Evolutionary conservation across 225 moss, liverwort and hornwort genomes (phyloP).

Genomic region (Ulota crispa): DNA sequence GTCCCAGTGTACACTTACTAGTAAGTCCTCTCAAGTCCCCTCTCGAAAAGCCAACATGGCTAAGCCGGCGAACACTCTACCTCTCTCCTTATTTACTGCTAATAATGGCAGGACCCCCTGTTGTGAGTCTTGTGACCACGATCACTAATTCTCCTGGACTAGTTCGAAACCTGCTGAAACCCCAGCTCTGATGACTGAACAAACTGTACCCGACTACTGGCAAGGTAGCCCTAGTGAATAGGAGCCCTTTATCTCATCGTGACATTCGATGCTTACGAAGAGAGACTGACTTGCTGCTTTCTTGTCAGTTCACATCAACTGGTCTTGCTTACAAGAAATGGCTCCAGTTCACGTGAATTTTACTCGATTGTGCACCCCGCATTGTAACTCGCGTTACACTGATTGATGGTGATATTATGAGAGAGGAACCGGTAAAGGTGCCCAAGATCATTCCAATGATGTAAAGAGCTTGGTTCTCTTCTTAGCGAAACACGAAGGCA

Average conservation of each 20-base stretch:
- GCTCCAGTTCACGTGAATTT: conserved; percentile 5
- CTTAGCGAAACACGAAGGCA: background rate
- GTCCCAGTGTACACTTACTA: background rate
- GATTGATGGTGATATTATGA: background rate
- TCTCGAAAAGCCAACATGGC: background rate
- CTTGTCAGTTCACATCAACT: background rate
- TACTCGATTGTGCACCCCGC: background rate
- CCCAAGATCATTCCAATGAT: background rate
- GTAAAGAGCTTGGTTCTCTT: background rate
- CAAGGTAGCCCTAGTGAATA: background rate
- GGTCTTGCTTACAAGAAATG: background rate
- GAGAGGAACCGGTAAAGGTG: background rate
- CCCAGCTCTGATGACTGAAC: background rate
- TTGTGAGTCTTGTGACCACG: background rate
- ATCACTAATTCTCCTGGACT: background rate
- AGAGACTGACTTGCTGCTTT: background rate
- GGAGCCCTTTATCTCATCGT: background rate
- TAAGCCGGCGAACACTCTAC: background rate
- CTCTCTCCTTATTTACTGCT: background rate
- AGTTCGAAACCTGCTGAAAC: background rate
- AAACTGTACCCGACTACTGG: background rate
- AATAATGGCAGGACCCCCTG: background rate
- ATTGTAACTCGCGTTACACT: background rate
- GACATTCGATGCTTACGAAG: background rate
- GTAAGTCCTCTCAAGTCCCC: background rate